These are phyloP conservation scores for Diversispora eburnea DNA, from an alignment of 192 early-diverging fungal genomes.

Conservation along the genomic window DNA sequence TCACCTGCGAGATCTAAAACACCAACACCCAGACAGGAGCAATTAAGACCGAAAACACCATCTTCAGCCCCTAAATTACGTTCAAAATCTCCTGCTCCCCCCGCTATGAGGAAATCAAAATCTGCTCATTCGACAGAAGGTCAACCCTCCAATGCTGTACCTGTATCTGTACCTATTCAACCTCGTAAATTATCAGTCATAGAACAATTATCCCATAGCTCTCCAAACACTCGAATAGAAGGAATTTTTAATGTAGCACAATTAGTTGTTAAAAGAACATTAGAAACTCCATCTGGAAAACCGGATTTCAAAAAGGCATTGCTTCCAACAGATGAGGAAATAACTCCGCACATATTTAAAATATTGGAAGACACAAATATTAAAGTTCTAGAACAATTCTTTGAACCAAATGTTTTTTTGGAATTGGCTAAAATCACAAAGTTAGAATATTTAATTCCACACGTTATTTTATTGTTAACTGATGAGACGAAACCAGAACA, in stretches of 20 bases:
- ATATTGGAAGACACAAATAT: constrained; percentile 12
- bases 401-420: constrained; percentile 3
- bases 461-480: neutral
- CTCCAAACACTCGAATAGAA: neutral
- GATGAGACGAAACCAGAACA: constrained; percentile 19
- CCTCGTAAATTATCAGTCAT: constrained; percentile 11
- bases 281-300: neutral
- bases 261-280: constrained; percentile 10
- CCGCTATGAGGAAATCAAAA: neutral
- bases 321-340: constrained; percentile 23
- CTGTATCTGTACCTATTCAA: neutral
- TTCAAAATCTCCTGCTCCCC: constrained; percentile 21
- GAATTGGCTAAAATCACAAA: constrained; percentile 5
- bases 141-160: neutral
- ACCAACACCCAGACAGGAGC: neutral
- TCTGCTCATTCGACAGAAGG: neutral
- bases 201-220: constrained; percentile 24
- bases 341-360: constrained; percentile 4
- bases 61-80: neutral
- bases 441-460: constrained; percentile 16
- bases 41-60: neutral
- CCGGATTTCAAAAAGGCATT: constrained; percentile 6
- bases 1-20: no score
- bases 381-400: constrained; percentile 15
- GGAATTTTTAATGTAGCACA: constrained; percentile 2